These are phyloP conservation scores for Pseudogymnoascus sp. DNA, from an alignment of 2,329 filamentous ascomycete species.

Conservation along the genomic window DNA sequence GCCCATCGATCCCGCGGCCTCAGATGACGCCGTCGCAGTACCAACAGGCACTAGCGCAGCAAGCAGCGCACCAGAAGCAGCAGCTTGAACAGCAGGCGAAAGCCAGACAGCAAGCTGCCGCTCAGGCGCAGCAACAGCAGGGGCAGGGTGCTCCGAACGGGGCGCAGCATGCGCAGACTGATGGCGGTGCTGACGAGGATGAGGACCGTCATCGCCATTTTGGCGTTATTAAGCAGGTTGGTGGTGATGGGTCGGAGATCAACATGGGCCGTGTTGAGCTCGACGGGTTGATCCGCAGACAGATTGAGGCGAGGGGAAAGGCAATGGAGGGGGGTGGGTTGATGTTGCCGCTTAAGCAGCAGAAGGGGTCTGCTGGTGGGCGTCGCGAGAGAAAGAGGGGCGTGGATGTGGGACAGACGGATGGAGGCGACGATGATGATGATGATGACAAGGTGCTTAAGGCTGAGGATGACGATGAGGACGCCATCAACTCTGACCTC, in stretches of 20 bases:
- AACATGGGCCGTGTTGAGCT: constrained; percentile 55
- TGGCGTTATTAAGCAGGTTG: constrained; percentile 51
- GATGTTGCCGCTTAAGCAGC: constrained; percentile 58
- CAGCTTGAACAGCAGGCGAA: constrained; percentile 22
- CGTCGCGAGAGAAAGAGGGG: constrained; percentile 11
- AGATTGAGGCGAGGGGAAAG: constrained; percentile 57
- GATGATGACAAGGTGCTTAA: constrained; percentile 41
- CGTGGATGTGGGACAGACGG: constrained; percentile 31
- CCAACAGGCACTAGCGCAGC: constrained; percentile 23
- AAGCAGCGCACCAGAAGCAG: constrained; percentile 27
- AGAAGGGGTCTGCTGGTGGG: constrained; percentile 22
- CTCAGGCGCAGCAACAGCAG: constrained; percentile 28
- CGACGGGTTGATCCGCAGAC: constrained; percentile 60
- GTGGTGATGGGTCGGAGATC: constrained; percentile 43
- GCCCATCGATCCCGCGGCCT: constrained; percentile 13
- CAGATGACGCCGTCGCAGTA: constrained; percentile 15
- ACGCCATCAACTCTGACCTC: constrained; percentile 96
- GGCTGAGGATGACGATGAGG: constrained; percentile 64
- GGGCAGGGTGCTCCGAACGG: constrained; percentile 31
- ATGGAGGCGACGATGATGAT: constrained; percentile 51
- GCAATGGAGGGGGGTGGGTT: constrained; percentile 67
- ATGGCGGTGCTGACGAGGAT: constrained; percentile 59
- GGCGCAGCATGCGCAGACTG: constrained; percentile 55
- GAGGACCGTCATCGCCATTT: constrained; percentile 27
- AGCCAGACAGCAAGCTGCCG: constrained; percentile 14